phyloP scores from a whole-genome alignment of 164 flowering plant species.

The Malania oleifera region DNA sequence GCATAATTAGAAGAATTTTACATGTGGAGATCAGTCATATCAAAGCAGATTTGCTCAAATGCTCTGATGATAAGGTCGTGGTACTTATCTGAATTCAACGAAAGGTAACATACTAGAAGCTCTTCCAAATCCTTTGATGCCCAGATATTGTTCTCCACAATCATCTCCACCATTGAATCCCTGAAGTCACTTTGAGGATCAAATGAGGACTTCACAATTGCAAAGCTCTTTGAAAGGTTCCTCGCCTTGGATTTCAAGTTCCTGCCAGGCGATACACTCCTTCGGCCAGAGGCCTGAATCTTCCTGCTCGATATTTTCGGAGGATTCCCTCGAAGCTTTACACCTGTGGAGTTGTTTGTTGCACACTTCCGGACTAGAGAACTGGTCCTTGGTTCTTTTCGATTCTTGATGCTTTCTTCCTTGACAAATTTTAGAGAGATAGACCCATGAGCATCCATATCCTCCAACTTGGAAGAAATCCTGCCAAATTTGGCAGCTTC shows the following conservation, averaged over 20 bases:
- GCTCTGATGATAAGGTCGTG: slow-evolving; percentile 36
- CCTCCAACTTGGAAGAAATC: slow-evolving; percentile 16
- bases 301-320: slow-evolving; percentile 27
- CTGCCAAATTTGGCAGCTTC: slow-evolving; percentile 6
- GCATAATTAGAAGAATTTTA: no score
- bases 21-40: slow-evolving; percentile 11
- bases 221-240: slow-evolving; percentile 27
- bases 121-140: slow-evolving; percentile 37
- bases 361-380: slow-evolving; percentile 20
- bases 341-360: slow-evolving; percentile 21
- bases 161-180: slow-evolving; percentile 57
- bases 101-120: slow-evolving; percentile 35
- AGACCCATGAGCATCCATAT: slow-evolving; percentile 8
- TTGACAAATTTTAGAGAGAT: slow-evolving; percentile 22
- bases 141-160: slow-evolving; percentile 36
- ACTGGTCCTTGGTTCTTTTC: slow-evolving; percentile 17
- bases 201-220: slow-evolving; percentile 31
- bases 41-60: slow-evolving; percentile 38
- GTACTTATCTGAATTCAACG: slow-evolving; percentile 30
- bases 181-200: slow-evolving; percentile 51
- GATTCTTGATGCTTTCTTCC: slow-evolving; percentile 18
- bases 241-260: slow-evolving; percentile 8
- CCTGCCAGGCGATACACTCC: slow-evolving; percentile 11
- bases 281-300: slow-evolving; percentile 19
- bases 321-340: slow-evolving; percentile 29